phyloP scores from a whole-genome alignment of 75 land plant species.

The Ceratopteris richardii region DNA sequence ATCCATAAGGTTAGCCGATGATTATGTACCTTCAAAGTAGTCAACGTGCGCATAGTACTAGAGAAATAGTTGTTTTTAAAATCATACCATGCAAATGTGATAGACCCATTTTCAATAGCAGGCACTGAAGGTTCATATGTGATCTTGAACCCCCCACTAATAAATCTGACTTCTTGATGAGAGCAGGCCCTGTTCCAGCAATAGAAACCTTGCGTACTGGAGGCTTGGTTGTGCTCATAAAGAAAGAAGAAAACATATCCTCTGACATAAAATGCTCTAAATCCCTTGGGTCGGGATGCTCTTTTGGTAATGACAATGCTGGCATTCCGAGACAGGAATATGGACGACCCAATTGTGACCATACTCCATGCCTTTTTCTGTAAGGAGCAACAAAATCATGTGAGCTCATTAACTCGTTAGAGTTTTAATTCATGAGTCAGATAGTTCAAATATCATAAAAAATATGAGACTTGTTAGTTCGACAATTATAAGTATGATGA shows the following conservation, averaged over 20 bases:
- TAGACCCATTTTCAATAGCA: conserved; percentile 32
- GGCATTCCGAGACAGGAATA: conserved; percentile 28
- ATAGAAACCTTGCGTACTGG: background rate
- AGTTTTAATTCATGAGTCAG: too few relatives aligned
- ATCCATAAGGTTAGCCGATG: too few relatives aligned
- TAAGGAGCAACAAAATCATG: background rate
- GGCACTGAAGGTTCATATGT: conserved; percentile 10
- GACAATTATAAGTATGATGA: background rate
- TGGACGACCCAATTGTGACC: conserved; percentile 27
- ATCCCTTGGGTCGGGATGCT: conserved; percentile 14
- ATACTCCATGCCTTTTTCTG: conserved; percentile 27
- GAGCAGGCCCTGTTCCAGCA: background rate
- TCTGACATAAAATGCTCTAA: background rate
- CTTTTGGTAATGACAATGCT: conserved; percentile 11
- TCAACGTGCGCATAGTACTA: too few relatives aligned
- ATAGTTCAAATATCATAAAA: too few relatives aligned
- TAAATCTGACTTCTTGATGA: conserved; percentile 5
- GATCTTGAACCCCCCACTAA: conserved; percentile 1
- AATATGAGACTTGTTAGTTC: background rate
- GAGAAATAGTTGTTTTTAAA: too few relatives aligned
- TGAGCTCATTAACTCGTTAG: background rate
- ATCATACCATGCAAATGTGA: conserved; percentile 17
- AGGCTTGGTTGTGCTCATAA: background rate
- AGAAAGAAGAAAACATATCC: background rate
- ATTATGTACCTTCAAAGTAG: too few relatives aligned